These are phyloP conservation scores for Mortierella sp. DNA, from an alignment of 371 early-diverging fungal species.

Conservation along the genomic window DNA sequence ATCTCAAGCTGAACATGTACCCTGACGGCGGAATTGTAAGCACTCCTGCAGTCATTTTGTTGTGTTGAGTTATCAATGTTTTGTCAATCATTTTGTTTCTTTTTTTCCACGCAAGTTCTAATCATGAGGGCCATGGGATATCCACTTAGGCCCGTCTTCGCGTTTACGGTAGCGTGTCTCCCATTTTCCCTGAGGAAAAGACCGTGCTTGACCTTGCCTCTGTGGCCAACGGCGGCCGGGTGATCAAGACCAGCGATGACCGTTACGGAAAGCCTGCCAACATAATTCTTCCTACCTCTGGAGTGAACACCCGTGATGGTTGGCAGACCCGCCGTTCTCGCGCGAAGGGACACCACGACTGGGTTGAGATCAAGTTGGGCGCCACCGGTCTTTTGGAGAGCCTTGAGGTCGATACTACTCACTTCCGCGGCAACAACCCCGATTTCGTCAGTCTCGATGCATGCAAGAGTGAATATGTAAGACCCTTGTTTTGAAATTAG, in stretches of 20 bases:
- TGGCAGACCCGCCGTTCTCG: conserved; percentile 85
- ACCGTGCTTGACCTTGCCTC: conserved; percentile 79
- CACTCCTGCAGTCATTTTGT: too few species aligned
- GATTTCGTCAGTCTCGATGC: conserved; percentile 76
- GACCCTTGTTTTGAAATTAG: neutral
- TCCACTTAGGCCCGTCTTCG: conserved; percentile 78
- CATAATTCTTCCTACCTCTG: conserved; percentile 80
- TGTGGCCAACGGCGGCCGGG: conserved; percentile 79
- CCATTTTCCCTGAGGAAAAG: conserved; percentile 71
- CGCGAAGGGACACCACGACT: conserved; percentile 75
- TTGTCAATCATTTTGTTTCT: conserved; percentile 22
- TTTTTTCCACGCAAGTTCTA: neutral
- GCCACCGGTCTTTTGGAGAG: conserved; percentile 77
- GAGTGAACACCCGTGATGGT: conserved; percentile 78
- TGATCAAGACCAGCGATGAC: conserved; percentile 79
- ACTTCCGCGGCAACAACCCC: conserved; percentile 89
- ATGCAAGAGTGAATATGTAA: conserved; percentile 54
- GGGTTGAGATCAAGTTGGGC: conserved; percentile 83
- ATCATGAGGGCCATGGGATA: neutral
- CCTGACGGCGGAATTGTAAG: conserved; percentile 91
- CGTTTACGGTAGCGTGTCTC: conserved; percentile 82
- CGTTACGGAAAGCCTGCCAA: conserved; percentile 81
- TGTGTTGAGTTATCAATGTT: too few species aligned
- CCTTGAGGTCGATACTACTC: conserved; percentile 84
- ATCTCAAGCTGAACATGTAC: conserved; percentile 83